Base-by-base conservation (phyloP, 495 filamentous ascomycete species). In the Hypoxylon crocopeplum region DNA sequence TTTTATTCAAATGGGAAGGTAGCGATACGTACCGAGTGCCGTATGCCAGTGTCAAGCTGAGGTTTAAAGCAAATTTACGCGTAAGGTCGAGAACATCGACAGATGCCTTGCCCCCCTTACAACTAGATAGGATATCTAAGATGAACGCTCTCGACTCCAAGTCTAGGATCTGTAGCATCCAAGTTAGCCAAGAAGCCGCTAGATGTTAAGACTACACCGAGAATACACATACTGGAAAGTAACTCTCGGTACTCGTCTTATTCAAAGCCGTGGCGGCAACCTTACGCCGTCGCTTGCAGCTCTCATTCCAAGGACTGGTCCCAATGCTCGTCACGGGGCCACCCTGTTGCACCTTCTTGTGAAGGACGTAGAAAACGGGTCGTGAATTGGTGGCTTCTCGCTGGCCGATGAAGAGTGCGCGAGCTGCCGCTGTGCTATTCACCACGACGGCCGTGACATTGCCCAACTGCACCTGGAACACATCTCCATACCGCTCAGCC, bases 231-330 rank as follows among this genome's bases (percentile, higher is more conserved):
- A 64, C 60, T 15, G 87, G 88, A 82, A 88, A 87, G 64, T 87
- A 91, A 0, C 81, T 84, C 48, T 88, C 83, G 1, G 85, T 82
- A 0, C 87, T 84, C 0, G 87, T 85, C 17, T 84, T 78, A 71
- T 91, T 91, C 15, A 91, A 72, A 0, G 87, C 87, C 0, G 86
- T 89, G 2, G 87, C 87, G 0, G 88, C 85, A 1, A 86, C 88
- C 75, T 89, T 90, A 42, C 87, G 78, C 4, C 87, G 81, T 1
- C 80, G 78, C 69, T 91, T 91, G 73, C 86, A 88, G 21, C 82
- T 86, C 40, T 88, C 87, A 62, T 89, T 85, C 86, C 86, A 91
- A 0, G 88, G 88, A 1, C 85, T 88, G 0, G 88, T 90, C 1
- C 88, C 88, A 48, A 91, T 88, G 0, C 87, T 90, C 66, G 86